A percentile compares a stretch with the other conserved stretches of the same genome.
These are phyloP conservation scores for Primulina huaijiensis DNA, from an alignment of 257 asterid species.

Conservation along the genomic window DNA sequence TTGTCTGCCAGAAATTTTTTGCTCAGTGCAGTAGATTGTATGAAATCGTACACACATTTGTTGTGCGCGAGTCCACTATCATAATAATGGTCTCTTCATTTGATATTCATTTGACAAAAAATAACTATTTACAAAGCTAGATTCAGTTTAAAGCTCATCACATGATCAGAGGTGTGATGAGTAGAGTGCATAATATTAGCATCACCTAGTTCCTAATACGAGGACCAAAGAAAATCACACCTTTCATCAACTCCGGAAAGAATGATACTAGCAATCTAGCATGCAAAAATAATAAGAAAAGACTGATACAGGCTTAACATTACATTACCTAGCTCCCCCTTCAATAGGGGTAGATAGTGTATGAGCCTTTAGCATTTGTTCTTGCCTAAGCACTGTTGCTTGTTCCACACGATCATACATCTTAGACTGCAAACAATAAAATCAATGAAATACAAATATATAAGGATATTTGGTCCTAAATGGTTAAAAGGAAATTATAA, in stretches of 20 bases:
- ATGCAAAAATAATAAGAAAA: background rate
- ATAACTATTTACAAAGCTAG: constrained; percentile 17
- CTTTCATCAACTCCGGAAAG: constrained; percentile 4
- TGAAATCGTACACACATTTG: constrained; percentile 40
- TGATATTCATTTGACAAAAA: constrained; percentile 21
- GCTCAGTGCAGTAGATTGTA: constrained; percentile 61
- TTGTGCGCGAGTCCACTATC: constrained; percentile 37
- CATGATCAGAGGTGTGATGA: constrained; percentile 19
- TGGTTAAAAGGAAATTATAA: background rate
- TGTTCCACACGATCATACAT: constrained; percentile 71
- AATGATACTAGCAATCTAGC: constrained; percentile 2
- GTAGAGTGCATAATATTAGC: constrained; percentile 5
- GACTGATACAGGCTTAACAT: constrained; percentile 18
- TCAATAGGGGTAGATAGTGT: constrained; percentile 67
- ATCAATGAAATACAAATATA: background rate
- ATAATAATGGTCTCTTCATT: constrained; percentile 23
- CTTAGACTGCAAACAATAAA: constrained; percentile 53
- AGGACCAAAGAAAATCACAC: constrained; percentile 19
- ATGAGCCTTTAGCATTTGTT: constrained; percentile 70
- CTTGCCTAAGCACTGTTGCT: constrained; percentile 61
- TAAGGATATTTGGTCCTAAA: constrained; percentile 9
- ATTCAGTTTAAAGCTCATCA: constrained; percentile 18
- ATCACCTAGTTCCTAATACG: constrained; percentile 14
- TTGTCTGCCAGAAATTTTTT: constrained; percentile 92
- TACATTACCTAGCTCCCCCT: constrained; percentile 70